Evolutionary conservation across 2,329 filamentous ascomycete genomes (phyloP), one percentile per base, ranked within the genome.

Genomic region (Epicoccum nigrum): DNA sequence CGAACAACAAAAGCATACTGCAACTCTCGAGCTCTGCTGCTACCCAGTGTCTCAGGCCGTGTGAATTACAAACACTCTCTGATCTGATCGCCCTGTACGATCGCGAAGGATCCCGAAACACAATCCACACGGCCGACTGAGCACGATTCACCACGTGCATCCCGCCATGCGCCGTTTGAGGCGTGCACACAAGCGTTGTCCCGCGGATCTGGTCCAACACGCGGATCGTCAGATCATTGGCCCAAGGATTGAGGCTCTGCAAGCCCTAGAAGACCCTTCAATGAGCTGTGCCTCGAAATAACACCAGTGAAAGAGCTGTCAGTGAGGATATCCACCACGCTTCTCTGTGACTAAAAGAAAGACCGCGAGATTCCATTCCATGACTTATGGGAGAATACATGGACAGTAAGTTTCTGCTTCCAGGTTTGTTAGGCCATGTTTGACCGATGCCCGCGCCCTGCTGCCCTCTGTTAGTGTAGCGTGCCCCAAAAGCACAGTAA

Each of bases 191-290:
- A 42, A 32, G n/a, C 28, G 33, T 38, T 19, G 6, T 43, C 27
- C 38, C 44, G 23, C 33, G 13, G 27, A 43, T 47, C 38, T 44
- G 49, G 49, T 52, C 43, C 17, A 30, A 43, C 15, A 31, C 13
- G 49, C 28, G 20, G 32, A 47, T 47, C 49, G 23, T 39, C 20
- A 4, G 20, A 8, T 30, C 32, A 47, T 47, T 47, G 43, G 49
- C 21, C 39, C 21, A 21, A 28, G 15, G 23, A 30, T 23, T 46
- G 49, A 52, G 43, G 49, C 49, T 52, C 43, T 47, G 49, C 33
- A 11, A 47, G 39, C 49, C 43, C 27, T 47, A 19, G 3, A 46
- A 38, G 19, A 16, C 40, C 42, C 27, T 33, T 25, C 15, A 13
- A 4, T 17, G 25, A 7, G 37, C 37, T 32, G 38, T 43, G 37